Base-by-base conservation (phyloP, 768 basidiomycete species). In the Suillus discolor region DNA sequence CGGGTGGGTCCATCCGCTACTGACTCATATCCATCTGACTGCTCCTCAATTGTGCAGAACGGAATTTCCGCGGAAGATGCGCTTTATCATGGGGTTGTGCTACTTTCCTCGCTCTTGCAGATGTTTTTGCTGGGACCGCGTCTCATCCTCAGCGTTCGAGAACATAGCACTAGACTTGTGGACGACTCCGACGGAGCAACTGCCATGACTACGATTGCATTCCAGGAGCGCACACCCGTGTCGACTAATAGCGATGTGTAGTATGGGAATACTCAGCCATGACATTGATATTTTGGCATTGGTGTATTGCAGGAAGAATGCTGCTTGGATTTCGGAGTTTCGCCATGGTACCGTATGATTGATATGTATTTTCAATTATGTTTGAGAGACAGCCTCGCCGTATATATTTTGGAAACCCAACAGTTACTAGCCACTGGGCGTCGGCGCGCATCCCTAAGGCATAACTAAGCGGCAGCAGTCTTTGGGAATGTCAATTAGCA, bases 81-180 rank as follows among this genome's bases (percentile, higher is more conserved):
- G 18, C 11, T 55, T 34, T 55, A 55, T 20, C n/a, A n/a, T n/a
- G n/a, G n/a, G n/a, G 2, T 55, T 55, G 12, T 2, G 5, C 18
- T 34, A 2, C 20, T 20, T 12, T 31, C 18, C 11, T 20, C 28
- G 53, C 9, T 55, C 2, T 8, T 55, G 31, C 53, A 34, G 31
- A 55, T 55, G 53, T 55, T 55, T 34, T 31, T 55, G 18, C 53
- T 55, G 28, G 53, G 53, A 55, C 53, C 53, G 18, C 53, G 53
- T 2, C 53, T 55, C 11, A 20, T 55, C 18, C 53, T 55, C 12
- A 34, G 53, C 20, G 20, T 55, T 34, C 53, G 53, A 55, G 53
- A 55, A 34, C 18, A 55, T 18, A 18, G 31, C 31, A 20, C 53
- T 31, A 8, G 18, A 16, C 16, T 54, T 6, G 9, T 2, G 20